Conservation (phyloP, 2,329 filamentous ascomycete species). For the Aspergillus spinulosporus region DNA sequence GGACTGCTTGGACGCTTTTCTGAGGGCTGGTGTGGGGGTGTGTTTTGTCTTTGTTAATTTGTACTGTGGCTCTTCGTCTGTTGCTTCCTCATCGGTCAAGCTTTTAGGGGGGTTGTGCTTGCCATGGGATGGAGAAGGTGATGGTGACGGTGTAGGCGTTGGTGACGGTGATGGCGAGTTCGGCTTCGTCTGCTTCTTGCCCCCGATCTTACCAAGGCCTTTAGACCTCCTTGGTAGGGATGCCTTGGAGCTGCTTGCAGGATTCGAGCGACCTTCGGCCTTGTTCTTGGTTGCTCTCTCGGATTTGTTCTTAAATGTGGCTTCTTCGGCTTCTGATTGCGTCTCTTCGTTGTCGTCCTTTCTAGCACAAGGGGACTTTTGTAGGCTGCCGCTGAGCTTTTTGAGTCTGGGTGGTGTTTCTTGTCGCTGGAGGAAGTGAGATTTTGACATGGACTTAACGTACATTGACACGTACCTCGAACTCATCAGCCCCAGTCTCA, state of each 20-base stretch:
- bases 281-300: background rate
- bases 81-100: constrained; percentile 8
- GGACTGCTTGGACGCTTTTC: constrained; percentile 4
- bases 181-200: constrained; percentile 17
- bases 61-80: background rate
- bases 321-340: constrained; percentile 16
- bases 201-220: constrained; percentile 27
- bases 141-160: background rate
- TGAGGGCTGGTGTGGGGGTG: constrained; percentile 13
- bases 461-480: constrained; percentile 34
- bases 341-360: constrained; percentile 13
- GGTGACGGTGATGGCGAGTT: constrained; percentile 2
- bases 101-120: background rate
- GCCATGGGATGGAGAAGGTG: background rate
- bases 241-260: constrained; percentile 11
- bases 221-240: constrained; percentile 13
- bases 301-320: background rate
- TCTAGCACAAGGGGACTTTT: constrained; percentile 2
- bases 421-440: constrained; percentile 32
- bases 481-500: constrained; percentile 37
- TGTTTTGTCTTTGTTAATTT: constrained; percentile 2
- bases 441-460: constrained; percentile 3
- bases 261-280: background rate
- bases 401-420: constrained; percentile 37
- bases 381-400: constrained; percentile 11